These are phyloP conservation scores for Ogataea salicorniae DNA, from an alignment of 805 yeast genomes.

Conservation along the genomic window DNA sequence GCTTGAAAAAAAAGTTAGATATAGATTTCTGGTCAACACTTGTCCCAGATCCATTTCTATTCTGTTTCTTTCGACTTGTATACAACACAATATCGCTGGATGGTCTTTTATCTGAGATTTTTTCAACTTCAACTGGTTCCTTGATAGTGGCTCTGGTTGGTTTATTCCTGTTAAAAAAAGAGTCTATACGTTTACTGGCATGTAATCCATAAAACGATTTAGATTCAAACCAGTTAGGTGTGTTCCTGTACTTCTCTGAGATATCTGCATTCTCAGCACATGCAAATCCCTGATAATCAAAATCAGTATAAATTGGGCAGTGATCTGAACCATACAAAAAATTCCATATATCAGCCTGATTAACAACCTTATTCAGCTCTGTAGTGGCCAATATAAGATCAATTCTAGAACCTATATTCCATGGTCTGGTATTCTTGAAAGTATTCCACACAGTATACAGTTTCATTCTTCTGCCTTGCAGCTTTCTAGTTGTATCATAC, in stretches of 20 bases:
- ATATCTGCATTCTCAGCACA: not conserved
- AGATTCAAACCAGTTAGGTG: slow-evolving; percentile 48
- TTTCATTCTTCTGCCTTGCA: slow-evolving; percentile 51
- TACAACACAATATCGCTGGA: slow-evolving; percentile 3
- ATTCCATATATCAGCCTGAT: slow-evolving; percentile 57
- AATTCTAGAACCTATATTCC: slow-evolving; percentile 83
- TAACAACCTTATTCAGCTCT: slow-evolving; percentile 28
- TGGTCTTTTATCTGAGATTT: not conserved
- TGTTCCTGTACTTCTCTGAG: slow-evolving; percentile 3
- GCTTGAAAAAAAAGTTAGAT: slow-evolving; percentile 21
- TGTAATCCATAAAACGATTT: slow-evolving; percentile 39
- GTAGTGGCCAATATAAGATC: slow-evolving; percentile 63
- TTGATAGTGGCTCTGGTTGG: not conserved
- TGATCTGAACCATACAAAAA: slow-evolving; percentile 84
- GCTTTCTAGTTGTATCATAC: slow-evolving; percentile 53
- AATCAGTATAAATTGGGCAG: slow-evolving; percentile 81
- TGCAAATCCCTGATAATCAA: slow-evolving; percentile 28
- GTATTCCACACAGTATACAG: slow-evolving; percentile 95
- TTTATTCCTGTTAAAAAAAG: slow-evolving; percentile 21
- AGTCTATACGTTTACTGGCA: slow-evolving; percentile 25
- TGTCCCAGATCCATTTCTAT: not conserved
- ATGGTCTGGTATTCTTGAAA: slow-evolving; percentile 64
- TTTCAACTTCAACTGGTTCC: not conserved
- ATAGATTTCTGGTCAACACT: slow-evolving; percentile 15
- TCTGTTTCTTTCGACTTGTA: slow-evolving; percentile 16